Percentiles rank a stretch among this genome's conserved stretches.
Evolutionary conservation across 768 basidiomycete species (phyloP).

Genomic region (Rickenella mellea): DNA sequence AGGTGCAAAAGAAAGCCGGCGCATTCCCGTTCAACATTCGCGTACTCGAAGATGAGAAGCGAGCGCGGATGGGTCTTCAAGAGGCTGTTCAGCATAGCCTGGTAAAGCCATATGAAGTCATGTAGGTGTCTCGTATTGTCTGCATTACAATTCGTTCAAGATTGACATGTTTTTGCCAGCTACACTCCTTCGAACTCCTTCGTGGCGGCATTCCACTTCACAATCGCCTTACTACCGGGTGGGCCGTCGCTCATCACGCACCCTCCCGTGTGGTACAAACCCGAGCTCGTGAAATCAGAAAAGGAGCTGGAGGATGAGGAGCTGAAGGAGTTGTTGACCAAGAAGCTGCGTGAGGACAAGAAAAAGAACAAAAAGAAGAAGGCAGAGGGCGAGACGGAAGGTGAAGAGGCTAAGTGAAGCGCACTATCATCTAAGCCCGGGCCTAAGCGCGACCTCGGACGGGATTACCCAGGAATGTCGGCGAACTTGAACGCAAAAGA

Average conservation of each 20-base stretch:
- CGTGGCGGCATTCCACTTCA: slow-evolving; percentile 96
- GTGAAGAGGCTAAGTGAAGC: slow-evolving; percentile 18
- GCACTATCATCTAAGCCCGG: too few species aligned
- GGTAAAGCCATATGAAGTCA: slow-evolving; percentile 90
- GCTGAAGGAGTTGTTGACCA: slow-evolving; percentile 66
- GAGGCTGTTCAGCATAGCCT: slow-evolving; percentile 94
- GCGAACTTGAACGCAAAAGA: too few species aligned
- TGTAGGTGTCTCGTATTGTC: slow-evolving; percentile 39
- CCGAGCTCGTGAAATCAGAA: slow-evolving; percentile 82
- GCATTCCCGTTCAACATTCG: slow-evolving; percentile 98
- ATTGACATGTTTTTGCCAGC: slow-evolving; percentile 23
- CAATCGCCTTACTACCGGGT: slow-evolving; percentile 82
- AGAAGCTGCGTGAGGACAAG: slow-evolving; percentile 80
- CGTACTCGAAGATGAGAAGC: slow-evolving; percentile 89
- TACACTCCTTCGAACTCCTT: slow-evolving; percentile 77
- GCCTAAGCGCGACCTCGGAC: too few species aligned
- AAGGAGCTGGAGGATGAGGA: slow-evolving; percentile 86
- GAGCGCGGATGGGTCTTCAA: slow-evolving; percentile 87
- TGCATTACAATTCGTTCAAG: background rate
- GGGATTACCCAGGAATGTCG: too few species aligned
- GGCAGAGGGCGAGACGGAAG: slow-evolving; percentile 40
- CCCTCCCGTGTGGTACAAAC: slow-evolving; percentile 87
- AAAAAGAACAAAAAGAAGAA: slow-evolving; percentile 87
- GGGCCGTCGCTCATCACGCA: slow-evolving; percentile 85
- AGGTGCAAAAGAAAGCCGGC: slow-evolving; percentile 96